These are phyloP conservation scores for Pharus latifolius DNA, from an alignment of 176 grass and related monocot genomes.

Conservation along the genomic window DNA sequence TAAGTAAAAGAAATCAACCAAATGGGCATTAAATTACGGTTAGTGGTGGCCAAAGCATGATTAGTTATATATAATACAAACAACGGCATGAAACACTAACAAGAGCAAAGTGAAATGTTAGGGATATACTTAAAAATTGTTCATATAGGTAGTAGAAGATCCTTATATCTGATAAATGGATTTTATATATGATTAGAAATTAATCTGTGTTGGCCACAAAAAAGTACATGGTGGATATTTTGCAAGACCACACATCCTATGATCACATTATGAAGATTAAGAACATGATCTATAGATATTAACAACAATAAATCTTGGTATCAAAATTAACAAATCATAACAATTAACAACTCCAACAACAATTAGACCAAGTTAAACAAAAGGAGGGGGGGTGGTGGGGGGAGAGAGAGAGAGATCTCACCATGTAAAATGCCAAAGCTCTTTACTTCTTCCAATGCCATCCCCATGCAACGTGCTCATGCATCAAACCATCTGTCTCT, in stretches of 20 bases:
- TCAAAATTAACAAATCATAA: slow-evolving; percentile 2
- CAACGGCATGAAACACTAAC: slow-evolving; percentile 26
- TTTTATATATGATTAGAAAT: slow-evolving; percentile 10
- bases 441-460: slow-evolving; percentile 27
- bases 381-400: too few relatives aligned
- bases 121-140: slow-evolving; percentile 24
- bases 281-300: neutral
- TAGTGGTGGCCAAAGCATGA: slow-evolving; percentile 42
- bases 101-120: slow-evolving; percentile 33
- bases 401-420: neutral
- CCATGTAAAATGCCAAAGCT: slow-evolving; percentile 31
- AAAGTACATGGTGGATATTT: too few relatives aligned
- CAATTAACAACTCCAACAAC: slow-evolving; percentile 18
- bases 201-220: too few relatives aligned
- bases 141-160: slow-evolving; percentile 16
- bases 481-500: neutral
- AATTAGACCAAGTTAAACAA: slow-evolving; percentile 8
- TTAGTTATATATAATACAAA: slow-evolving; percentile 45
- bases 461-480: slow-evolving; percentile 18
- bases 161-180: neutral
- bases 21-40: slow-evolving; percentile 31
- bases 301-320: neutral
- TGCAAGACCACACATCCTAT: neutral
- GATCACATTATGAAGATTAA: neutral
- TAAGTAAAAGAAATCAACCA: slow-evolving; percentile 19